These are phyloP conservation scores for Exophiala sp. DNA, from an alignment of 2,329 filamentous ascomycete species.

Conservation along the genomic window DNA sequence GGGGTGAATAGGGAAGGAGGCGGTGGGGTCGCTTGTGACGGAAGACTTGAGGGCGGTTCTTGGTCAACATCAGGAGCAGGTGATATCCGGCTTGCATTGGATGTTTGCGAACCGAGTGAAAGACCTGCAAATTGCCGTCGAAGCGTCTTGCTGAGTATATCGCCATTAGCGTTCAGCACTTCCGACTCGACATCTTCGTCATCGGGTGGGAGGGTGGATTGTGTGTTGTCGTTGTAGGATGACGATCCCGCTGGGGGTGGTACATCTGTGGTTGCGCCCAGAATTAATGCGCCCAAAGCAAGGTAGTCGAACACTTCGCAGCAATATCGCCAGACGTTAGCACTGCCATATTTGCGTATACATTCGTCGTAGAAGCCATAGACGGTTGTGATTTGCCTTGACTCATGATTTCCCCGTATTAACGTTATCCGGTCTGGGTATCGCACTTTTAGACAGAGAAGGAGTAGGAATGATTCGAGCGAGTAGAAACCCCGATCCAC, in stretches of 20 bases:
- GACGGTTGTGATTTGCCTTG: slow-evolving; percentile 92
- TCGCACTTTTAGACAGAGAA: slow-evolving; percentile 92
- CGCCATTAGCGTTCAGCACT: slow-evolving; percentile 79
- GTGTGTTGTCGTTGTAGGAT: slow-evolving; percentile 43
- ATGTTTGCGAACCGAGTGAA: slow-evolving; percentile 12
- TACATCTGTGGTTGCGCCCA: slow-evolving; percentile 71
- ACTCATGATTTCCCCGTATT: slow-evolving; percentile 93
- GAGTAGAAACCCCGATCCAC: slow-evolving; percentile 98
- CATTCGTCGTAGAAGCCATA: slow-evolving; percentile 99
- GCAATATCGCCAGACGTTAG: slow-evolving; percentile 95
- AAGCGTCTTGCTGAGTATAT: slow-evolving; percentile 62
- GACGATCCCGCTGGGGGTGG: slow-evolving; percentile 44
- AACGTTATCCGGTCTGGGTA: slow-evolving; percentile 97
- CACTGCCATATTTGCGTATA: slow-evolving; percentile 89
- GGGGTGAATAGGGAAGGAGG: slow-evolving; percentile 44
- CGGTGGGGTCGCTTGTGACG: slow-evolving; percentile 74
- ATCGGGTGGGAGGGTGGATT: slow-evolving; percentile 50
- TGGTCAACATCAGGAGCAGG: slow-evolving; percentile 25
- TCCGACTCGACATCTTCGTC: slow-evolving; percentile 86
- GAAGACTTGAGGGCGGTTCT: slow-evolving; percentile 40
- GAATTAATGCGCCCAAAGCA: slow-evolving; percentile 79
- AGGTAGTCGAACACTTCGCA: slow-evolving; percentile 98
- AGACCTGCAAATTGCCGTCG: slow-evolving; percentile 30
- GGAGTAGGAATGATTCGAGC: slow-evolving; percentile 90
- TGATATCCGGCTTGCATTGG: slow-evolving; percentile 27